phyloP scores from a whole-genome alignment of 345 rosid genomes.

The Bruguiera parviflora region DNA sequence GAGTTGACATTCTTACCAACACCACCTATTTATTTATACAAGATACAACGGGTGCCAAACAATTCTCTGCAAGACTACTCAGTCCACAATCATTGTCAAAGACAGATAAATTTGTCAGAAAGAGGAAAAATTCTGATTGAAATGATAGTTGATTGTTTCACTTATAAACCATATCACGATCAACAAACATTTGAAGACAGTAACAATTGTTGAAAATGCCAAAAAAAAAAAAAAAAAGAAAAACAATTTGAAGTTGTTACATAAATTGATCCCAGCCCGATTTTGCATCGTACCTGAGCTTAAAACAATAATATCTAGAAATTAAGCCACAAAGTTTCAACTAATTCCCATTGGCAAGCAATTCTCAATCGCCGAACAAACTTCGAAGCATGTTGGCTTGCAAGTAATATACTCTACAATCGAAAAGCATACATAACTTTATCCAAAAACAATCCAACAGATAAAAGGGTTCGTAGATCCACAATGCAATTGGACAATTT shows the following conservation, averaged over 20 bases:
- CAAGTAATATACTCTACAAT: background rate
- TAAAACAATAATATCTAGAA: background rate
- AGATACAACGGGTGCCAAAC: background rate
- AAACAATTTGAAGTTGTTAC: too few species aligned
- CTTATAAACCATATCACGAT: too few species aligned
- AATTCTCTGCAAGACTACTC: background rate
- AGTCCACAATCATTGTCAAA: background rate
- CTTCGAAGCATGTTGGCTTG: too few species aligned
- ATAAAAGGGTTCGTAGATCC: background rate
- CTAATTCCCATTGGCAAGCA: too few species aligned
- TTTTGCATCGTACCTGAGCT: background rate
- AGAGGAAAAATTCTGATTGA: too few species aligned
- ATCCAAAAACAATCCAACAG: background rate
- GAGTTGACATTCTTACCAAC: slow-evolving; percentile 26
- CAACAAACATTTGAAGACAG: too few species aligned
- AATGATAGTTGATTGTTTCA: too few species aligned
- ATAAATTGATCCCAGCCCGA: background rate
- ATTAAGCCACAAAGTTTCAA: background rate
- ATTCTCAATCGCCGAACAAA: too few species aligned
- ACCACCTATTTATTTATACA: background rate
- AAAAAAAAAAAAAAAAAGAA: too few species aligned
- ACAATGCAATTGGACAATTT: background rate
- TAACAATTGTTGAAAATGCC: too few species aligned
- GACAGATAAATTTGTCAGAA: too few species aligned
- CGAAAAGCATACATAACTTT: background rate